Conservation (phyloP, 2,329 filamentous ascomycete genomes). For the Alternaria viburni region DNA sequence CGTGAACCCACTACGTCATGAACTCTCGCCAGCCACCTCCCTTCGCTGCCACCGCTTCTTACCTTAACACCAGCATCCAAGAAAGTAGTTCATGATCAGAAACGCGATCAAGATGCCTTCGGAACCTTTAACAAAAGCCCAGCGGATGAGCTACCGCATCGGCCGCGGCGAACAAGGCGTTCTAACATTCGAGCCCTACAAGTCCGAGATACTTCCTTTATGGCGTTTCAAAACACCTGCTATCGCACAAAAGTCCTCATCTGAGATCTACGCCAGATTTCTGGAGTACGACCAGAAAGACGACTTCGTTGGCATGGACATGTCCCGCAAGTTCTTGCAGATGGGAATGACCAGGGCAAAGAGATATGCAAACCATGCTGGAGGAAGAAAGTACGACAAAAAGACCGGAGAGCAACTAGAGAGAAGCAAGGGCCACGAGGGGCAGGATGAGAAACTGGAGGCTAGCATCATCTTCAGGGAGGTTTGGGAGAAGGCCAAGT, state of each 20-base stretch:
- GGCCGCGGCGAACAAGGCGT: constrained; percentile 67
- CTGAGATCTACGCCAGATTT: constrained; percentile 59
- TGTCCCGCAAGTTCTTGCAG: constrained; percentile 68
- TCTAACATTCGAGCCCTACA: constrained; percentile 69
- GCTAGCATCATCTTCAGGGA: constrained; percentile 58
- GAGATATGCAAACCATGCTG: constrained; percentile 63
- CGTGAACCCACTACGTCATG: constrained; percentile 30
- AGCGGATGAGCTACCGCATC: constrained; percentile 62
- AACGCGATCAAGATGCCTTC: constrained; percentile 12
- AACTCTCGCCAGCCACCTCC: background rate
- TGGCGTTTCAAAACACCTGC: constrained; percentile 65
- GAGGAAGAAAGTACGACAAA: constrained; percentile 62
- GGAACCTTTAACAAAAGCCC: constrained; percentile 30
- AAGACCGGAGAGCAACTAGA: constrained; percentile 50
- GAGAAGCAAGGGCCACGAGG: constrained; percentile 55
- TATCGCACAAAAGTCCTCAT: constrained; percentile 59
- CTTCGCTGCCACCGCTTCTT: background rate
- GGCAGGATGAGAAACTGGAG: constrained; percentile 57
- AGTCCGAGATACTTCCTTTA: constrained; percentile 63
- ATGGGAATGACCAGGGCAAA: constrained; percentile 70
- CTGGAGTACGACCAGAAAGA: constrained; percentile 56
- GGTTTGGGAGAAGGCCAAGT: constrained; percentile 57
- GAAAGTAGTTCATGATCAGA: background rate
- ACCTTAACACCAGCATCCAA: background rate
- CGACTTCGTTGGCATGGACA: constrained; percentile 70